These are phyloP conservation scores for Penicillium parvum DNA, from an alignment of 495 filamentous ascomycete genomes.

Conservation along the genomic window DNA sequence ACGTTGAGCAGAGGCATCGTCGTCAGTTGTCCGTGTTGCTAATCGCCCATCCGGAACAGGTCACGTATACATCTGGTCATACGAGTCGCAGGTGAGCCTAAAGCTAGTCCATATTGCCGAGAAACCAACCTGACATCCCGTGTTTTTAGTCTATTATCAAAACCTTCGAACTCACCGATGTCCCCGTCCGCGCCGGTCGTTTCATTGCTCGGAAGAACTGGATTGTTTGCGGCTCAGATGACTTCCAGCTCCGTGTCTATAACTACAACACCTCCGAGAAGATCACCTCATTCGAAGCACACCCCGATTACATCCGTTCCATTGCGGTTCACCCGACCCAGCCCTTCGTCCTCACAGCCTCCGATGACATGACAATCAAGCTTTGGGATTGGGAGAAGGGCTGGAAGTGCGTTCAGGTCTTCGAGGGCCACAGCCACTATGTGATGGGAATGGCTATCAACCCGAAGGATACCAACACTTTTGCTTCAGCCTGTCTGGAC, in stretches of 20 bases:
- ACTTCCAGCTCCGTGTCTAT: constrained; percentile 94
- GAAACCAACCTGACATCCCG: constrained; percentile 6
- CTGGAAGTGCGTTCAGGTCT: constrained; percentile 98
- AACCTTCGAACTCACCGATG: constrained; percentile 98
- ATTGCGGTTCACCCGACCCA: constrained; percentile 96
- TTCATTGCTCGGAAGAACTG: constrained; percentile 98
- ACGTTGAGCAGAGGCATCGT: constrained; percentile 25
- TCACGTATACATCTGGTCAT: constrained; percentile 99
- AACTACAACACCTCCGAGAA: constrained; percentile 99
- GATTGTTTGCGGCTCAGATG: constrained; percentile 97
- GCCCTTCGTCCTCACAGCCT: constrained; percentile 92
- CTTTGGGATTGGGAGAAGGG: constrained; percentile 98
- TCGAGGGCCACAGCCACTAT: constrained; percentile 97
- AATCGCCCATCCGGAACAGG: constrained; percentile 43
- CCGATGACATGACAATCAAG: constrained; percentile 99
- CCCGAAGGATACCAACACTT: constrained; percentile 97
- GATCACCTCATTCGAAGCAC: constrained; percentile 96
- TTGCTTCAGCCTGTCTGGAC: constrained; percentile 94
- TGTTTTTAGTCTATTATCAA: constrained; percentile 75
- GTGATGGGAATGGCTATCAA: constrained; percentile 99
- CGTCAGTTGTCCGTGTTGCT: constrained; percentile 17
- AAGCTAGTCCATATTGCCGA: not conserved
- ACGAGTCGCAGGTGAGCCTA: constrained; percentile 76
- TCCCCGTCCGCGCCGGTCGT: constrained; percentile 92
- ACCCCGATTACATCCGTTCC: constrained; percentile 97